phyloP scores from a whole-genome alignment of 306 rosid species.

The Datisca glomerata region DNA sequence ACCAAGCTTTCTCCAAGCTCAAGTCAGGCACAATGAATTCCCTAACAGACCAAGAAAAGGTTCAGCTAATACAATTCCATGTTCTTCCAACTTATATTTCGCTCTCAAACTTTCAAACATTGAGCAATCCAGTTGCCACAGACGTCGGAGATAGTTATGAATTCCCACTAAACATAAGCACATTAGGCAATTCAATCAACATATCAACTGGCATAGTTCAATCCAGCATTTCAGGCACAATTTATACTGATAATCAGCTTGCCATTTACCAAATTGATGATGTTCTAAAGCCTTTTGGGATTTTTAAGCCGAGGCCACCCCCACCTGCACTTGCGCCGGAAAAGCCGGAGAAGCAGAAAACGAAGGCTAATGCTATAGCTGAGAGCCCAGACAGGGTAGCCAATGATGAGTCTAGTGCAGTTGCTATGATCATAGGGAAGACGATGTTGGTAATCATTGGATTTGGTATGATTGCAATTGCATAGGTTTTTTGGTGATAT shows the following conservation, averaged over 20 bases:
- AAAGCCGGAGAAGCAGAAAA: slow-evolving; percentile 21
- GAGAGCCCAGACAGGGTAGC: too few species aligned
- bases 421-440: too few species aligned
- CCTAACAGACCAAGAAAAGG: slow-evolving; percentile 39
- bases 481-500: too few species aligned
- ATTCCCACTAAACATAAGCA: slow-evolving; percentile 36
- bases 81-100: slow-evolving; percentile 32
- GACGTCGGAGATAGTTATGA: slow-evolving; percentile 51
- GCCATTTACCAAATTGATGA: slow-evolving; percentile 43
- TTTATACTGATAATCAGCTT: slow-evolving; percentile 35
- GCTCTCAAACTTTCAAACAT: slow-evolving; percentile 44
- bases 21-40: slow-evolving; percentile 56
- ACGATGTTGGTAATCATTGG: too few species aligned
- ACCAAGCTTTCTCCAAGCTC: slow-evolving; percentile 44
- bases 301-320: slow-evolving; percentile 31
- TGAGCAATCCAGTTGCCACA: slow-evolving; percentile 57
- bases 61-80: slow-evolving; percentile 50
- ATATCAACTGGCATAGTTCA: slow-evolving; percentile 61
- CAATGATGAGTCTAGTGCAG: too few species aligned
- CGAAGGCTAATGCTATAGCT: too few species aligned
- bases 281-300: slow-evolving; percentile 56
- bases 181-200: slow-evolving; percentile 38
- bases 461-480: too few species aligned
- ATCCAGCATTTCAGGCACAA: slow-evolving; percentile 41
- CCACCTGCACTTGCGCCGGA: slow-evolving; percentile 35